Evolutionary conservation across 331 rosid species (phyloP), one percentile per base, ranked within the genome.

Genomic region (Quercus phellos): DNA sequence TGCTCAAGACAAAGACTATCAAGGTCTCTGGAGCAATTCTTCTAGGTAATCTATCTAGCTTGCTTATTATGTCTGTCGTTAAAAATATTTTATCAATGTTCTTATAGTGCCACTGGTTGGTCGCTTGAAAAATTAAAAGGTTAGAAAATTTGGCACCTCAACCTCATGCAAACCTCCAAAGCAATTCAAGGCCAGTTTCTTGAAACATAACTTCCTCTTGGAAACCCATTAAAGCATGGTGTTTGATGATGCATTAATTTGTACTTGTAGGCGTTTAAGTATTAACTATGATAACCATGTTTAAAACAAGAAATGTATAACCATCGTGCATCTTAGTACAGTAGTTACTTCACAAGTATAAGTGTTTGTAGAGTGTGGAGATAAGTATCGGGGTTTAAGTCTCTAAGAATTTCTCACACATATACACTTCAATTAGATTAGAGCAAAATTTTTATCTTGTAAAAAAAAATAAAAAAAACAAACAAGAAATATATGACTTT

Each of bases 1-100:
- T 81, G 68, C 58, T 86, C 96, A 84, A 82, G 94, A 92, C 38
- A 90, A 87, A 75, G 96, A 95, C 19, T 86, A 80, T 60, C 80
- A 70, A 68, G 94, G 87, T 51, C 92, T 93, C 18, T 93, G 99
- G 99, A 87, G 97, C 82, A 93, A 95, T 84, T 89, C 98, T 78
- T 95, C 99, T 30, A 86, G 99, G 98, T 95, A 79, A 71, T 27
- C 22, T 38, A 43, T 75, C 21, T 53, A 17, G 27, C 14, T 38
- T 27, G 4, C 69, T 32, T 4, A 1, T 24, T 63, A 4, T 2
- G 42, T 9, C 1, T 60, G 27, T 46, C 53, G 53, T 46, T 46
- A 11, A 46, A 10, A 46, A 46, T 13, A 58, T 27, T 26, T 55
- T 24, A n/a, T 56, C 56, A 55, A 77, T 56, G 46, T 16, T 24